These are phyloP conservation scores for Globisporangium splendens DNA, from an alignment of 352 stramenopile species.

Conservation along the genomic window DNA sequence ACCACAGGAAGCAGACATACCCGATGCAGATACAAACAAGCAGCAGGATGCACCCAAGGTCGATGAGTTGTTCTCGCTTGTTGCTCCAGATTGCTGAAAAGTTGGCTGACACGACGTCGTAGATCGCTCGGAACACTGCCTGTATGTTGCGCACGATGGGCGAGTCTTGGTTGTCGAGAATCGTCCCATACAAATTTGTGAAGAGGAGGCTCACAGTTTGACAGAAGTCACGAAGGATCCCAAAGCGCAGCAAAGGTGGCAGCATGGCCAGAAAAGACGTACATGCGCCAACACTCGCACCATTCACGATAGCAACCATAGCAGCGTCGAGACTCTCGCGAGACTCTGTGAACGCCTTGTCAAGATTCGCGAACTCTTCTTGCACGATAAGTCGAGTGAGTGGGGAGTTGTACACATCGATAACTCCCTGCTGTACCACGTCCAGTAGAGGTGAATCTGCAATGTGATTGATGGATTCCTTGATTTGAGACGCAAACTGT, in stretches of 20 bases:
- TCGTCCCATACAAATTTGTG: constrained; percentile 28
- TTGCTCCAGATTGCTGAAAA: constrained; percentile 18
- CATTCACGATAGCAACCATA: constrained; percentile 18
- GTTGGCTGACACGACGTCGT: constrained; percentile 30
- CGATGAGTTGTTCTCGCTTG: constrained; percentile 15
- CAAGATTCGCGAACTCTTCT: constrained; percentile 22
- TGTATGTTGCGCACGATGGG: constrained; percentile 14
- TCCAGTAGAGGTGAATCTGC: constrained; percentile 5
- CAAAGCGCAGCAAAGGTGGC: constrained; percentile 33
- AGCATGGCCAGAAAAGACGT: constrained; percentile 17
- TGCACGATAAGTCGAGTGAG: constrained; percentile 21
- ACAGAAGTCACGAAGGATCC: constrained; percentile 47
- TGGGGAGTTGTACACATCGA: constrained; percentile 30
- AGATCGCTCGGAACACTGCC: constrained; percentile 16
- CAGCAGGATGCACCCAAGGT: constrained; percentile 23
- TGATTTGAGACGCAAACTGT: constrained; percentile 8
- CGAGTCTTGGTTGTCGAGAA: constrained; percentile 22
- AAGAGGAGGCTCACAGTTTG: constrained; percentile 44
- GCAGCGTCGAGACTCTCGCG: constrained; percentile 27
- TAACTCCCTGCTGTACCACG: constrained; percentile 4
- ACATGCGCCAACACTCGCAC: constrained; percentile 12
- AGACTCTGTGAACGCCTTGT: constrained; percentile 20
- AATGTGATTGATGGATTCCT: constrained; percentile 8
- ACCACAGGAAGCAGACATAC: constrained; percentile 42
- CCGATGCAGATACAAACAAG: constrained; percentile 20